Evolutionary conservation across 2,329 filamentous ascomycete species (phyloP).

Genomic region (Sporothrix mexicana): DNA sequence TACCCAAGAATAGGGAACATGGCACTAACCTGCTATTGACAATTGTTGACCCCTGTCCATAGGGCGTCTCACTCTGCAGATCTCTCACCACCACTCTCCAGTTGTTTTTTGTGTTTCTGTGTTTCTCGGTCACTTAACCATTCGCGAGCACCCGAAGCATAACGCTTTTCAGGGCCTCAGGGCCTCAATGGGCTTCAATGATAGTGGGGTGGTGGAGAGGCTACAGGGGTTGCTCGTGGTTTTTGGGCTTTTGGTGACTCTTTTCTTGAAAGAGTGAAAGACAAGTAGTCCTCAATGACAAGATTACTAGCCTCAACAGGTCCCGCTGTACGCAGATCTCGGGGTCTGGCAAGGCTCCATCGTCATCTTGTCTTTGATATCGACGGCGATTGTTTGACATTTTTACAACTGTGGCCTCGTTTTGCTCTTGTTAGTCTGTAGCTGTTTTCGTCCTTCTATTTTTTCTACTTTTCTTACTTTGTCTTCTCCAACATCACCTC

Average conservation of each 20-base stretch:
- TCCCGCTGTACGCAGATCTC: neutral
- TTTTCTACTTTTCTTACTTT: neutral
- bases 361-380: conserved; percentile 12
- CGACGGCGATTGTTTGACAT: conserved; percentile 4
- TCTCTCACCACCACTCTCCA: neutral
- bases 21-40: neutral
- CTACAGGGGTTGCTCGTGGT: conserved; percentile 1
- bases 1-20: no score
- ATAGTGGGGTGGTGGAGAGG: neutral
- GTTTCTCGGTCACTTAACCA: neutral
- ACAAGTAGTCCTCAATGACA: neutral
- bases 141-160: neutral
- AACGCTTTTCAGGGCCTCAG: neutral
- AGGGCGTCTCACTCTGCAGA: conserved; percentile 20
- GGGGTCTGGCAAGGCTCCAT: conserved; percentile 18
- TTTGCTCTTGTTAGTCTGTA: no score
- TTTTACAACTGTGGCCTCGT: neutral
- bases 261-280: no score
- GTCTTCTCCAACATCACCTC: neutral
- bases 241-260: neutral
- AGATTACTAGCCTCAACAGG: neutral
- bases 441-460: neutral
- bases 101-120: neutral
- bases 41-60: neutral
- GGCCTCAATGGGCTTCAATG: no score